Conservation (phyloP, 768 basidiomycete genomes). For the Leucosporidium creatinivorum region DNA sequence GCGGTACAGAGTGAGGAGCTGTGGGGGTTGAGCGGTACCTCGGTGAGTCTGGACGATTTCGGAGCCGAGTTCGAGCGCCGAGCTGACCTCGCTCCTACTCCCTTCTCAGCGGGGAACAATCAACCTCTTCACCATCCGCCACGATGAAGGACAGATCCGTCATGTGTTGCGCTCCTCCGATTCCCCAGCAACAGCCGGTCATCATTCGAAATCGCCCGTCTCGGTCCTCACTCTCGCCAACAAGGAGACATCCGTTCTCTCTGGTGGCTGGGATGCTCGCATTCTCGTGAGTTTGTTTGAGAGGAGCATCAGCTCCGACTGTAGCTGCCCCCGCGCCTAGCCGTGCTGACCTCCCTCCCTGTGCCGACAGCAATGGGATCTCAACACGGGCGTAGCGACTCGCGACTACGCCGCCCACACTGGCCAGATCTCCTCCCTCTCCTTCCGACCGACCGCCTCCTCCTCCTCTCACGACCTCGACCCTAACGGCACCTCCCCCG, state of each 20-base stretch:
- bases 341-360: no score
- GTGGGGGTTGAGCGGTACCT: conserved; percentile 81
- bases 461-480: conserved; percentile 6
- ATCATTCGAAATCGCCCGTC: conserved; percentile 55
- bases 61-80: neutral
- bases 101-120: conserved; percentile 62
- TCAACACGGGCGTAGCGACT: conserved; percentile 75
- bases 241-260: conserved; percentile 77
- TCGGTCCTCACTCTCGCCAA: conserved; percentile 74
- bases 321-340: no score
- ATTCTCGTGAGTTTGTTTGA: no score
- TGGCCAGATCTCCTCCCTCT: conserved; percentile 73
- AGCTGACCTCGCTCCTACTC: neutral
- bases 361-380: conserved; percentile 80
- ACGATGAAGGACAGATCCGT: conserved; percentile 73
- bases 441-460: conserved; percentile 57
- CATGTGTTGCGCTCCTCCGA: conserved; percentile 51
- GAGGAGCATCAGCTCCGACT: no score
- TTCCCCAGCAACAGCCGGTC: conserved; percentile 4
- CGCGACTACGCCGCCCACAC: conserved; percentile 73
- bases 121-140: conserved; percentile 85
- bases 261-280: conserved; percentile 79
- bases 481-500: neutral
- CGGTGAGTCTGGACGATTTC: conserved; percentile 49
- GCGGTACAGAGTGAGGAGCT: conserved; percentile 86